Percentiles rank a stretch among this genome's conserved stretches.
Evolutionary conservation across 2,329 filamentous ascomycete species (phyloP).

Genomic region (Arthrobotrys sphaeroides): DNA sequence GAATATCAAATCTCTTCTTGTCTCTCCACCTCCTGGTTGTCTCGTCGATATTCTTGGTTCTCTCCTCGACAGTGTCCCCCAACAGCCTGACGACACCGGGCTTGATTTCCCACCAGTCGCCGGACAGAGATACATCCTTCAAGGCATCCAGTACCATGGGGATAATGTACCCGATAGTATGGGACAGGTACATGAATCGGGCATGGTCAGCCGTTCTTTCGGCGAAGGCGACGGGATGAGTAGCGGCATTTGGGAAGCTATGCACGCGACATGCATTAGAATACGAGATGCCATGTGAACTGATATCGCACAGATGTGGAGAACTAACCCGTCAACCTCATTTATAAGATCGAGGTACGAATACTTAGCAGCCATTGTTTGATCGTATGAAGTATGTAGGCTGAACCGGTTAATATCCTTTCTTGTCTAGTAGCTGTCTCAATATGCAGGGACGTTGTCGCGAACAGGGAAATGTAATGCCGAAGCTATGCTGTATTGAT

Average conservation of each 20-base stretch:
- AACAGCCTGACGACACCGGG: conserved; percentile 45
- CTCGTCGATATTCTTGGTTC: conserved; percentile 68
- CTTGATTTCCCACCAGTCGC: conserved; percentile 68
- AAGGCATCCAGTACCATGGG: conserved; percentile 70
- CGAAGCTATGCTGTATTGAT: not conserved
- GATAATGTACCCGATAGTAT: conserved; percentile 57
- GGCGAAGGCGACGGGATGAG: conserved; percentile 54
- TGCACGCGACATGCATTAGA: not conserved
- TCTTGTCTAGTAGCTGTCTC: not conserved
- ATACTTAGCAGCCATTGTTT: not conserved
- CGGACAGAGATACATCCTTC: conserved; percentile 78
- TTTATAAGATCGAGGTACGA: conserved; percentile 57
- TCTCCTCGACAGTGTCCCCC: conserved; percentile 67
- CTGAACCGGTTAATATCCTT: not conserved
- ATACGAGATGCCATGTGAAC: not conserved
- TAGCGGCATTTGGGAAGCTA: conserved; percentile 56
- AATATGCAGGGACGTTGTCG: not conserved
- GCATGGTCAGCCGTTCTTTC: conserved; percentile 52
- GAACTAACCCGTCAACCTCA: conserved; percentile 53
- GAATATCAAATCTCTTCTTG: conserved; percentile 75
- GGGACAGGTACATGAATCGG: conserved; percentile 52
- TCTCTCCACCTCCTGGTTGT: conserved; percentile 75
- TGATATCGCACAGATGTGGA: too few species aligned
- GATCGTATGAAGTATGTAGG: not conserved
- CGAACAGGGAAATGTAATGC: not conserved